These are phyloP conservation scores for Salix exigua DNA, from an alignment of 345 rosid genomes.

Conservation along the genomic window DNA sequence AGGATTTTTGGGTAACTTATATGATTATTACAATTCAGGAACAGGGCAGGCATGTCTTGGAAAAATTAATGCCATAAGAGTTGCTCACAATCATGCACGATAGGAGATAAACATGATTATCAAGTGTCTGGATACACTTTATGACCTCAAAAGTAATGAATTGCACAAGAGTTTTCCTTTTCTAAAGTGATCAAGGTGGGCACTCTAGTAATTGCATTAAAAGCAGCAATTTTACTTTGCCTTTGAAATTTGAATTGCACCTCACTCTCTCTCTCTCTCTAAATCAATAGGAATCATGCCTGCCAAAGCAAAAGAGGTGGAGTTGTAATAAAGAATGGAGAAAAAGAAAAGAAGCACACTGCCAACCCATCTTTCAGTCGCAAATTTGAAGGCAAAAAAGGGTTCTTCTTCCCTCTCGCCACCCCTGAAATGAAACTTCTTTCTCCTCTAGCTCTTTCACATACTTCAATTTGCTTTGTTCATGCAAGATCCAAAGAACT, in stretches of 20 bases:
- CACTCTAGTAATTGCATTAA: slow-evolving; percentile 44
- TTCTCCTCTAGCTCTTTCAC: slow-evolving; percentile 5
- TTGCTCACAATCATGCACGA: slow-evolving; percentile 21
- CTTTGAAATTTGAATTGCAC: slow-evolving; percentile 39
- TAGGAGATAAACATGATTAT: slow-evolving; percentile 30
- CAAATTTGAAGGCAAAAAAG: slow-evolving; percentile 24
- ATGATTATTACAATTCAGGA: slow-evolving; percentile 27
- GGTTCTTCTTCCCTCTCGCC: neutral
- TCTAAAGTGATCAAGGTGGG: slow-evolving; percentile 28
- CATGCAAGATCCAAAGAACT: slow-evolving; percentile 86
- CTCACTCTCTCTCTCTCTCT: slow-evolving; percentile 16
- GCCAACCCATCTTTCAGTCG: slow-evolving; percentile 40
- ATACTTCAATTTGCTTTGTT: slow-evolving; percentile 36
- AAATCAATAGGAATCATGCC: slow-evolving; percentile 42
- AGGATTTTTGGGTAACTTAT: too few relatives aligned
- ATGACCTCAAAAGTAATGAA: slow-evolving; percentile 1
- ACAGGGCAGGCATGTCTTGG: slow-evolving; percentile 34
- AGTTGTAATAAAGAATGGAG: slow-evolving; percentile 42
- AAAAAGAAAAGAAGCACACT: slow-evolving; percentile 24
- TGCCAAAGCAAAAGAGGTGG: slow-evolving; percentile 50
- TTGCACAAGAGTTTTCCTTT: slow-evolving; percentile 1
- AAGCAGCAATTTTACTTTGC: slow-evolving; percentile 45
- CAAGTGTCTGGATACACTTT: slow-evolving; percentile 10
- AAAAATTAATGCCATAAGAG: slow-evolving; percentile 9
- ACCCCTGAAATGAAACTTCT: slow-evolving; percentile 1